Conservation (phyloP, 2,329 filamentous ascomycete genomes). For the Exophiala lecanii-corni region DNA sequence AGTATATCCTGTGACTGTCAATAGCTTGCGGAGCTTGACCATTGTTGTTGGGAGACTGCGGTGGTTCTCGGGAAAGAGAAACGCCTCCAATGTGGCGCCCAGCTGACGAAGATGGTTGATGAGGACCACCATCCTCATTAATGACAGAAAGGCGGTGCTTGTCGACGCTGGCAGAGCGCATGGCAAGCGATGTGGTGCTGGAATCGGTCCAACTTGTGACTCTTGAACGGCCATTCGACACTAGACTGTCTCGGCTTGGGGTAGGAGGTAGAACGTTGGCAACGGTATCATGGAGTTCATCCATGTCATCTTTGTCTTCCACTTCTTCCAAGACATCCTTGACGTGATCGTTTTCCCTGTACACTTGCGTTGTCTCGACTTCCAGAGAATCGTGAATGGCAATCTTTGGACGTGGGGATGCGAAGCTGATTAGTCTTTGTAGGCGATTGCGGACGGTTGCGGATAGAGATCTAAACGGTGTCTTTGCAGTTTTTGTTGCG, state of each 20-base stretch:
- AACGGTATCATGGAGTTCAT: slow-evolving; percentile 16
- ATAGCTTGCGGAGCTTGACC: slow-evolving; percentile 23
- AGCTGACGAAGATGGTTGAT: slow-evolving; percentile 29
- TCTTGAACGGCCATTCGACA: slow-evolving; percentile 33
- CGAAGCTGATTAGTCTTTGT: background rate
- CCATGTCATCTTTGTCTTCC: background rate
- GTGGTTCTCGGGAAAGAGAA: slow-evolving; percentile 29
- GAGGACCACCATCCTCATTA: slow-evolving; percentile 36
- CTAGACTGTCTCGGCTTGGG: slow-evolving; percentile 23
- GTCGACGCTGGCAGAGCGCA: slow-evolving; percentile 29
- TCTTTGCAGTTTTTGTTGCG: no score
- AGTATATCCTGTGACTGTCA: slow-evolving; percentile 40
- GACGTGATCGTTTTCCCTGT: no score
- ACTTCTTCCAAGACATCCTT: no score
- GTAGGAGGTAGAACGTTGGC: slow-evolving; percentile 11
- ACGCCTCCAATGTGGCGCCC: slow-evolving; percentile 29
- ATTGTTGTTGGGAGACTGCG: slow-evolving; percentile 23
- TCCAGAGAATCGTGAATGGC: no score
- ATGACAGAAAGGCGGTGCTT: slow-evolving; percentile 41
- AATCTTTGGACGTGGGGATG: no score
- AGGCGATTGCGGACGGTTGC: background rate
- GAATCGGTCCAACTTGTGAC: slow-evolving; percentile 49
- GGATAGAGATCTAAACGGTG: no score
- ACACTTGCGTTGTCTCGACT: no score
- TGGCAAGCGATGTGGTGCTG: slow-evolving; percentile 36